These are phyloP conservation scores for Blastomyces gilchristii DNA, from an alignment of 2,329 filamentous ascomycete genomes.

Conservation along the genomic window DNA sequence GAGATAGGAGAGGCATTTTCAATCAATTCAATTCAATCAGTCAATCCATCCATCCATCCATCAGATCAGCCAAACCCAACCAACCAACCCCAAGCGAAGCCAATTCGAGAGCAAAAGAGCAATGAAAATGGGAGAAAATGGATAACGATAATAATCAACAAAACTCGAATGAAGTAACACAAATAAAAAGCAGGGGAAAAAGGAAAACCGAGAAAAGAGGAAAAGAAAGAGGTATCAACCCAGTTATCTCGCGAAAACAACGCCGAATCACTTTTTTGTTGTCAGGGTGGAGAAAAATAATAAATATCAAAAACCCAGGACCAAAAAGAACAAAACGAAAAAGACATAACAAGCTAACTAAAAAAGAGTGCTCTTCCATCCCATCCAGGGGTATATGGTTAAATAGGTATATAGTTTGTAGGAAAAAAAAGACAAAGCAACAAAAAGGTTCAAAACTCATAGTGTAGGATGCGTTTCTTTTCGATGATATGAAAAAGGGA, in stretches of 20 bases:
- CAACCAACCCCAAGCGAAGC: not conserved
- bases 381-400: slow-evolving; percentile 8
- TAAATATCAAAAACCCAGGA: not conserved
- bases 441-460: not conserved
- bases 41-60: not conserved
- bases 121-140: not conserved
- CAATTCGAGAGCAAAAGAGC: not conserved
- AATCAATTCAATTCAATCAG: not conserved
- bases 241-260: not conserved
- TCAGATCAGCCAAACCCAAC: not conserved
- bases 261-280: slow-evolving; percentile 5
- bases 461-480: not conserved
- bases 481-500: not conserved
- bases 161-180: not conserved
- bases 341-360: not conserved
- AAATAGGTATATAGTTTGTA: not conserved
- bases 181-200: not conserved
- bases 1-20: not conserved
- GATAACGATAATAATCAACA: not conserved
- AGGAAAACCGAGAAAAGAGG: not conserved
- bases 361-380: not conserved
- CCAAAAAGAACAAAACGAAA: not conserved
- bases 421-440: not conserved
- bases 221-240: slow-evolving; percentile 4
- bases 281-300: not conserved